These are phyloP conservation scores for Ascoidea tarda DNA, from an alignment of 805 yeast species.

Conservation along the genomic window DNA sequence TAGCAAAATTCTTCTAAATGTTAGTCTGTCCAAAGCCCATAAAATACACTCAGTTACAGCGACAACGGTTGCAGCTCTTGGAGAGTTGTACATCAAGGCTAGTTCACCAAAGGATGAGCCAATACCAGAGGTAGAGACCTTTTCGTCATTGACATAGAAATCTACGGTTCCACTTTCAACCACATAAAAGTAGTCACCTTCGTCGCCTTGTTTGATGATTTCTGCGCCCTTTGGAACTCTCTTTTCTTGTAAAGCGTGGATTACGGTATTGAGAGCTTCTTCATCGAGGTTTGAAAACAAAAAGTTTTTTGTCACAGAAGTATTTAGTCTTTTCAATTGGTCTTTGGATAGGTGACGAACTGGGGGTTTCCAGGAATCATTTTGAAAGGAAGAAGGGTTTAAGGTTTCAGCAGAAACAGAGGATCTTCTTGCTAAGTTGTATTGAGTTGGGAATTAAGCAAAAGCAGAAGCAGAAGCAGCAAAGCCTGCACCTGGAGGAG, in stretches of 20 bases:
- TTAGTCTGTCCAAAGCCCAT: constrained; percentile 89
- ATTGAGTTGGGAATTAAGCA: constrained; percentile 35
- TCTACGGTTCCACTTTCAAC: constrained; percentile 79
- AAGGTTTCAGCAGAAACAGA: constrained; percentile 84
- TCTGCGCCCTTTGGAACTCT: constrained; percentile 40
- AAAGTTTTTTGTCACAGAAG: constrained; percentile 67
- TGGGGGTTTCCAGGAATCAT: constrained; percentile 64
- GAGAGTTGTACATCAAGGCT: constrained; percentile 94
- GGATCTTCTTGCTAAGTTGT: constrained; percentile 74
- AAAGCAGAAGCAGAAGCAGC: not conserved
- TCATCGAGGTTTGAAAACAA: constrained; percentile 73
- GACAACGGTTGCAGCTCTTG: constrained; percentile 89
- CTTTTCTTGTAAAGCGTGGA: constrained; percentile 74
- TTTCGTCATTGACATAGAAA: constrained; percentile 48
- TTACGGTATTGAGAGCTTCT: constrained; percentile 61
- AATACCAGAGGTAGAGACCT: constrained; percentile 63
- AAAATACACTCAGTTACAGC: constrained; percentile 60
- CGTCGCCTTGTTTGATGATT: constrained; percentile 84
- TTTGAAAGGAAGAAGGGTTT: constrained; percentile 55
- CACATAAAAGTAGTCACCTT: constrained; percentile 84
- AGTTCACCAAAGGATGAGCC: constrained; percentile 94
- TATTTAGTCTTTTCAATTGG: constrained; percentile 55
- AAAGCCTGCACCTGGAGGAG: constrained; percentile 18
- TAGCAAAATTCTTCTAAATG: constrained; percentile 81
- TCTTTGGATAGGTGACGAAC: constrained; percentile 44